Evolutionary conservation across 2,329 filamentous ascomycete genomes (phyloP), one percentile per base, ranked within the genome.

Genomic region (Fusarium austroafricanum): DNA sequence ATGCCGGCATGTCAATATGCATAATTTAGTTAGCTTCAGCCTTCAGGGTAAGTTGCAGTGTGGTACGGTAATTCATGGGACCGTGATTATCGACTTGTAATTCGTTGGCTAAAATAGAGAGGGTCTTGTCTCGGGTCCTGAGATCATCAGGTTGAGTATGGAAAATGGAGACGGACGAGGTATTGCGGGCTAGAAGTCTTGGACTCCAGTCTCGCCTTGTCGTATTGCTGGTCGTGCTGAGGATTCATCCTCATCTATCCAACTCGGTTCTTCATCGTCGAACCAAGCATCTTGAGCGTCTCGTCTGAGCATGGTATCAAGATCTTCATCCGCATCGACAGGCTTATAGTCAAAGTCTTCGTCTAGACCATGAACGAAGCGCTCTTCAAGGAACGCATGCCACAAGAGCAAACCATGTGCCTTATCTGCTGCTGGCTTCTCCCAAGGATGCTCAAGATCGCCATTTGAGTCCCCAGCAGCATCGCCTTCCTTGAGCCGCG

Each of bases 241-340:
- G 5, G 35, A 10, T 9, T 76, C 76, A 14, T 76, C 78, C 4
- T 82, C 83, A 38, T 82, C 81, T 29, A 86, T 82, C 86, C 90
- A 93, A 46, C 84, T 83, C 0, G 91, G 90, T 71, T 92, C 90
- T 81, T 97, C 91, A 8, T 89, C 88, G 21, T 94, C 92, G 75
- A 96, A 94, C 82, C 92, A 97, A 20, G 84, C 84, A 37, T 97
- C 92, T 77, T 95, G 85, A 15, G 82, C 82, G 52, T 90, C 89
- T n/a, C 83, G 79, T 65, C 81, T 87, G 82, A 75, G 84, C 78
- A 83, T 79, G 76, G 78, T 87, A 75, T 97, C 93, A 56, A 89
- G 90, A 20, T 89, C 89, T 29, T 93, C 89, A 73, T 91, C 89
- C 35, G 82, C 81, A 74, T 97, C 94, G 7, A 97, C 90, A 4